These are phyloP conservation scores for Colletotrichum orbiculare DNA, from an alignment of 2,329 filamentous ascomycete genomes.

Conservation along the genomic window DNA sequence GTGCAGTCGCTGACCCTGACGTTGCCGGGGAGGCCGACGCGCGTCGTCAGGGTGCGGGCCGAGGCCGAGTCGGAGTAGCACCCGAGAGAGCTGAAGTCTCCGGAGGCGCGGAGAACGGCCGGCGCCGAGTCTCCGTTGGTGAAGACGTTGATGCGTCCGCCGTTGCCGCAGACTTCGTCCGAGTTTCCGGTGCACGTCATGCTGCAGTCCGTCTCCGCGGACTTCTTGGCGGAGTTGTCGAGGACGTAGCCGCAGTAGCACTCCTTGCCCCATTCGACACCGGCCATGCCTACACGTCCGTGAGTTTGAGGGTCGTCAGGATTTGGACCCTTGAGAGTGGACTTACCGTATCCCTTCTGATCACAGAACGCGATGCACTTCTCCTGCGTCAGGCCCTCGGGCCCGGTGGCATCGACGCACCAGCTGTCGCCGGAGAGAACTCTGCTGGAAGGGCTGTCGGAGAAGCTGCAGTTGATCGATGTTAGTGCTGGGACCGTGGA, in stretches of 20 bases:
- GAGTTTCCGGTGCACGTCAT: constrained; percentile 63
- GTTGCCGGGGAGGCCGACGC: constrained; percentile 49
- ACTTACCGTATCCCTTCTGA: constrained; percentile 44
- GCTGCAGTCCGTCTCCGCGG: constrained; percentile 62
- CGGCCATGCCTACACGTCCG: constrained; percentile 44
- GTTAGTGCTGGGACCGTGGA: no score
- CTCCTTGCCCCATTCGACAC: constrained; percentile 61
- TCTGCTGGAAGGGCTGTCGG: not conserved
- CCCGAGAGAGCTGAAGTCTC: constrained; percentile 67
- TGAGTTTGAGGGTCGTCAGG: not conserved
- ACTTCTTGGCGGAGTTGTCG: constrained; percentile 59
- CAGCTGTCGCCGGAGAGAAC: constrained; percentile 1
- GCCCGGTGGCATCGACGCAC: not conserved
- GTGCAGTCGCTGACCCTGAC: constrained; percentile 58
- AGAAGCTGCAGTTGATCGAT: not conserved
- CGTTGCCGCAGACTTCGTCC: constrained; percentile 57
- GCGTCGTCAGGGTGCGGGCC: constrained; percentile 58
- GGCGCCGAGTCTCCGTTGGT: constrained; percentile 59
- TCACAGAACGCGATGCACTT: constrained; percentile 61
- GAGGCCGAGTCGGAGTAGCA: constrained; percentile 64
- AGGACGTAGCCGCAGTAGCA: constrained; percentile 65
- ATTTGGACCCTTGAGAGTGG: not conserved
- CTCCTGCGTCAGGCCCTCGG: constrained; percentile 42
- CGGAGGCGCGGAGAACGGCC: constrained; percentile 55
- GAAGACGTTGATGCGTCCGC: constrained; percentile 58